Base-by-base conservation (phyloP, 352 stramenopile genomes). In the Globisporangium irregulare region DNA sequence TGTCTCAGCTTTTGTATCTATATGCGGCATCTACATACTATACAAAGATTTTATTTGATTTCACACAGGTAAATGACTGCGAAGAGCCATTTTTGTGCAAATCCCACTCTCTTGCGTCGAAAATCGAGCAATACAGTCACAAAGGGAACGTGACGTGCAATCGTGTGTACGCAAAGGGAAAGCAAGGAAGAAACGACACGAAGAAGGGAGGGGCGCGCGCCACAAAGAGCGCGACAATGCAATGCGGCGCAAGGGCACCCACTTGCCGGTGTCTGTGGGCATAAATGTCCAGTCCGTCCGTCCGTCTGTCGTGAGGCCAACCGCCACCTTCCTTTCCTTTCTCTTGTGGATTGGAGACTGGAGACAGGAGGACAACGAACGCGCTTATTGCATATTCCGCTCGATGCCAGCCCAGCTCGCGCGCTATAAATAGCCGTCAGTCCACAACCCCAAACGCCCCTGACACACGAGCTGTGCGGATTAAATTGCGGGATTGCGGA, bases 1-100 rank as follows among this genome's bases (percentile, higher is more conserved):
- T 0, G n/a, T 3, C 3, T 50, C 12, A 20, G 0, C 1, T n/a
- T n/a, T n/a, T n/a, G 15, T n/a, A 50, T n/a, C 0, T 0, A 1
- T 5, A 50, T 51, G 1, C 6, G 18, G 18, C 18, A n/a, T 6
- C 1, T 51, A 51, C 18, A 7, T 24, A 9, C 22, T 50, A n/a
- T n/a, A 1, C 14, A 50, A 18, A 50, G 14, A 15, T n/a, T 9
- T 50, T 9, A 50, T 9, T 38, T 0, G 5, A 50, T 3, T 1
- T 0, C 22, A 22, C 10, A 51, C 43, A 51, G 43, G 43, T 3
- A 20, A 9, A 12, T 51, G 10, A n/a, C 41, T 51, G 43, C 18
- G 43, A 51, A 51, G 43, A 51, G 43, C 43, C 43, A 51, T 51
- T 22, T 12, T 43, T 51, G 18, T 51, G 15, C 43, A 51, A 3